Evolutionary conservation across 345 rosid species (phyloP), one percentile per base, ranked within the genome.

Genomic region (Brassica juncea): DNA sequence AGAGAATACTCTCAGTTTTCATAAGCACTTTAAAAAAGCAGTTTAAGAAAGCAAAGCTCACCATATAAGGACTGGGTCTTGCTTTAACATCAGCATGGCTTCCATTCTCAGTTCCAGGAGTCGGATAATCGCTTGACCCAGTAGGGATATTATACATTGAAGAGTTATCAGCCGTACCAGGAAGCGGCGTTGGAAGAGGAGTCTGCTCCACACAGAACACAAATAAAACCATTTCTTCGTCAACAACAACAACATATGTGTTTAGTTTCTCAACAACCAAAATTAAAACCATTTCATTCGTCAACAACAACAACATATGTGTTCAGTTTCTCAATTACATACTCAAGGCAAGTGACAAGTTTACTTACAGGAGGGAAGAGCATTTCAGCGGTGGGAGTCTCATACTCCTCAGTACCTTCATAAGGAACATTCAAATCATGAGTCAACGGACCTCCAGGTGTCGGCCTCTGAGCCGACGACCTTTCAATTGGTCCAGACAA

Each of bases 341-440:
- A 10, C 10, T 11, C 35, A 30, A 39, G 54, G 3, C 6, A 0
- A 2, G 19, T 73, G 59, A 32, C 0, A 49, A 60, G 31, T 2
- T 6, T 11, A 84, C 84, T 83, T 28, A 95, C 99, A 8, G 98
- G 97, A 77, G 99, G 97, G 65, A 93, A 93, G 60, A 93, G 94
- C 74, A 96, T 89, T 67, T 93, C 99, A 72, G 95, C 94, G 0
- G 99, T 96, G 30, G 99, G 99, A 64, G 99, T 96, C 84, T 96
- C 98, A 14, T 87, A 96, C 83, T 96, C 99, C 83, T 96, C 99
- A 0, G 93, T 81, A 64, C 91, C 98, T 75, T 96, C 92, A 69
- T 96, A 96, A 0, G 99, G 99, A 14, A 91, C 99, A 86, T 96
- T 96, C 35, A 96, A 92, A 82, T 96, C 99, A 52, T 90, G 98